These are phyloP conservation scores for Candida pseudoviswanathii DNA, from an alignment of 1,139 yeast species.

Conservation along the genomic window DNA sequence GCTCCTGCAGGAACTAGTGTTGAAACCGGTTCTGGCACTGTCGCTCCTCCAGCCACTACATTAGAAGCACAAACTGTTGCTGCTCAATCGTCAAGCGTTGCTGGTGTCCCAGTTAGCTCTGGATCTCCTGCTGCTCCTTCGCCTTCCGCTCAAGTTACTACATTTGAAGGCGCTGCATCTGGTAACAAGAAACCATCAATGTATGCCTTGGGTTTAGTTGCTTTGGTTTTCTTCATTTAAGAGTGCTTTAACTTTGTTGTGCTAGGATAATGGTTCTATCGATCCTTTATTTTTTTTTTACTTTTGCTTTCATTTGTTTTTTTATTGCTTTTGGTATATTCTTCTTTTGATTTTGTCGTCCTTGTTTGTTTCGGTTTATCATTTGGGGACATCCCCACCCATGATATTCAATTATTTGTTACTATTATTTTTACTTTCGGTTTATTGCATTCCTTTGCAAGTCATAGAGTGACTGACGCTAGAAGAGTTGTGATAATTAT, in stretches of 20 bases:
- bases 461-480: neutral
- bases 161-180: constrained; percentile 11
- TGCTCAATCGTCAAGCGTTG: constrained; percentile 5
- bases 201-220: constrained; percentile 10
- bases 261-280: neutral
- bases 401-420: neutral
- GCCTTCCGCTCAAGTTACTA: constrained; percentile 7
- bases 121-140: constrained; percentile 6
- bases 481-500: neutral
- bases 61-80: constrained; percentile 3
- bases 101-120: constrained; percentile 5
- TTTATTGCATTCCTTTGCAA: neutral
- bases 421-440: neutral
- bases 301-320: neutral
- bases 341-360: neutral
- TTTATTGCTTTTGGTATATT: neutral
- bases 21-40: constrained; percentile 1
- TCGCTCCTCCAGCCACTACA: neutral
- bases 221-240: constrained; percentile 7
- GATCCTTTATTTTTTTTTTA: neutral
- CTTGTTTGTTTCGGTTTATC: neutral
- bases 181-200: constrained; percentile 7
- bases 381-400: neutral
- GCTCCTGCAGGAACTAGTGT: constrained; percentile 2
- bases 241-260: neutral